phyloP scores from a whole-genome alignment of 1,284 basidiomycete species.

The Trametes pubescens region DNA sequence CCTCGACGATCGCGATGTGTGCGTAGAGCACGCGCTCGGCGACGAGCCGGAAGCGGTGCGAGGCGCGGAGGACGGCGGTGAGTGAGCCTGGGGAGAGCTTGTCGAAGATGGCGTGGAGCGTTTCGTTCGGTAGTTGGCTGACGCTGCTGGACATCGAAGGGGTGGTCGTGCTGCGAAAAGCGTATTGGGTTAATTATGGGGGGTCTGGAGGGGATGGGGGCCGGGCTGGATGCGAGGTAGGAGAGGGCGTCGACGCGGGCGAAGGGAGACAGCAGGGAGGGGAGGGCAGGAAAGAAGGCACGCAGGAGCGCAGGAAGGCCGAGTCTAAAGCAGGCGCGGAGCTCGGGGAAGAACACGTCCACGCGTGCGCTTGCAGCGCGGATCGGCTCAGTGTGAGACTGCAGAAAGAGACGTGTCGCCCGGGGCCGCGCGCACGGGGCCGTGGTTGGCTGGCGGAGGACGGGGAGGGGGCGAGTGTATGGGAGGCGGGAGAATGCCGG shows the following conservation, averaged over 20 bases:
- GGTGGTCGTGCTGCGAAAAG: not conserved
- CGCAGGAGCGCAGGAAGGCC: slow-evolving; percentile 13
- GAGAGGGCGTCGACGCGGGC: not conserved
- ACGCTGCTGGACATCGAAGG: slow-evolving; percentile 28
- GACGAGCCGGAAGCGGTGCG: slow-evolving; percentile 58
- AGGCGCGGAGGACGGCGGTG: slow-evolving; percentile 52
- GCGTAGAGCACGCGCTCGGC: slow-evolving; percentile 67
- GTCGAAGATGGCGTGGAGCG: slow-evolving; percentile 58
- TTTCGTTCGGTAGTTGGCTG: slow-evolving; percentile 61
- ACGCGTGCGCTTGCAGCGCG: slow-evolving; percentile 12
- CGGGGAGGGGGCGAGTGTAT: not conserved
- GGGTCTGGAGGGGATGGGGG: not conserved
- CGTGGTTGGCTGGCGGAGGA: not conserved
- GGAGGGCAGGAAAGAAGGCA: slow-evolving; percentile 3
- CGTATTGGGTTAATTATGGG: not conserved
- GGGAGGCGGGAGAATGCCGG: slow-evolving; percentile 42
- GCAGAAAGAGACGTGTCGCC: not conserved
- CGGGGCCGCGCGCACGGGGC: slow-evolving; percentile 2
- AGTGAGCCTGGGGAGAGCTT: slow-evolving; percentile 53
- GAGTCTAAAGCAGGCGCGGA: slow-evolving; percentile 26
- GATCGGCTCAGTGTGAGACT: slow-evolving; percentile 19
- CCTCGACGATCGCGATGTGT: slow-evolving; percentile 56
- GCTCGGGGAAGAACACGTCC: not conserved
- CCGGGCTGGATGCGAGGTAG: not conserved
- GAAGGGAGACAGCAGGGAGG: slow-evolving; percentile 4